Evolutionary conservation across 2,329 filamentous ascomycete species (phyloP), one percentile per base, ranked within the genome.

Genomic region (Fusarium torreyae): DNA sequence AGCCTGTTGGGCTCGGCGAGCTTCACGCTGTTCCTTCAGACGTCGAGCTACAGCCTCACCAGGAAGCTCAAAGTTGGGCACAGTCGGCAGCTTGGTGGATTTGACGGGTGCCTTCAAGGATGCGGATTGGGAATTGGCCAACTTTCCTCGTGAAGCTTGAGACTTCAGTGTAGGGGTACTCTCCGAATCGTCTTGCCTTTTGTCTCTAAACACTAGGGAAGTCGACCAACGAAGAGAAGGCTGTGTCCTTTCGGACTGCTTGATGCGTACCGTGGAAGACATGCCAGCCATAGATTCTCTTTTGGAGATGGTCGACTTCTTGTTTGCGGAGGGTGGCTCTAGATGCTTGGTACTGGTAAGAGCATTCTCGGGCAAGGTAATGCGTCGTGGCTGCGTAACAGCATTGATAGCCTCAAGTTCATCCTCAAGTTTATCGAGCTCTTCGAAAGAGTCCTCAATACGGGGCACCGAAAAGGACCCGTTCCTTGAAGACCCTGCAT

Each of bases 381-480:
- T 74, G 8, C 74, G 77, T 18, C 76, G 72, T 13, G 81, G 61
- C 3, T 74, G 77, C 0, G 83, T 75, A 13, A 82, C 77, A n/a
- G 78, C 77, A 56, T 77, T 72, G 34, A 89, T 80, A 3, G 83
- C 86, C 68, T 91, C 88, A 11, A 90, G 81, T 50, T 89, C 83
- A 33, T 91, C 88, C 68, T 91, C 88, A 17, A 91, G 81, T 63
- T 82, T 81, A 72, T 91, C 89, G 20, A 91, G 80, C 66, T 87
- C 88, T 74, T 89, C 88, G 10, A 91, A 79, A 3, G 88, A 90
- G 74, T 90, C 88, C 73, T 91, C 89, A 50, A 91, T 90, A 18
- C 87, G 85, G 26, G 84, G 79, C 14, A 81, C 78, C 1, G 70
- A 80, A 63, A 72, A 76, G 7, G 77, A 80, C 1, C 74, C 77